Base-by-base conservation (phyloP, 2,329 filamentous ascomycete genomes). In the Torrubiella hemipterigena region DNA sequence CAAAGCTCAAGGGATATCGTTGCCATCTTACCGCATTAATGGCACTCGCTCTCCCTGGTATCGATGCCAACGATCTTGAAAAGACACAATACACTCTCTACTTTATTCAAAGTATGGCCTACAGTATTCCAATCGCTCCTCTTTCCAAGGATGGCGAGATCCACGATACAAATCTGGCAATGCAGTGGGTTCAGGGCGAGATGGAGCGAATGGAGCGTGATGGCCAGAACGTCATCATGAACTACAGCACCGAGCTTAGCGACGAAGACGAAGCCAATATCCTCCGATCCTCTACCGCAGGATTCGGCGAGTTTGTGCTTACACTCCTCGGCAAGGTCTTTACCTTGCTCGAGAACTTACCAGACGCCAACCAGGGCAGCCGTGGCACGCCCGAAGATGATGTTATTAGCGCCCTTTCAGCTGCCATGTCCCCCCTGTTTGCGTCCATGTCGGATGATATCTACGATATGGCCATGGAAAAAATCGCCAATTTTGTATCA, bases 11-110 rank as follows among this genome's bases (percentile, higher is more conserved):
- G 56, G 91, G 91, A n/a, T 95, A 91, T 52, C 73, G 91, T 37
- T 96, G 91, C 49, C 91, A 98, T 52, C 78, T 98, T 40, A 98
- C 91, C 2, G 89, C 89, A 1, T 63, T 98, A 21, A 63, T 98
- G n/a, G 91, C 89, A 5, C 67, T 98, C 37, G 85, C 89, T 5
- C 64, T 98, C 19, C 93, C 93, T 1, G 93, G 91, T 15, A 93
- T 98, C 36, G 93, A 98, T 56, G 87, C 93, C 40, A 98, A 98
- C 50, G 91, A 98, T 56, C 63, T 98, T 17, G 87, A 91, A 50
- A 98, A 98, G 65, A 96, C 91, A 1, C 73, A 94, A 44, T 84
- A 94, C 54, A 93, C 91, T 0, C 66, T 98, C 35, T 84, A 87
- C 42, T 95, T 95, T 51, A 91, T 98, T 35, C 89, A 96, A 55